Evolutionary conservation across 2,329 filamentous ascomycete species (phyloP).

Genomic region (Ophiosphaerella narmari): DNA sequence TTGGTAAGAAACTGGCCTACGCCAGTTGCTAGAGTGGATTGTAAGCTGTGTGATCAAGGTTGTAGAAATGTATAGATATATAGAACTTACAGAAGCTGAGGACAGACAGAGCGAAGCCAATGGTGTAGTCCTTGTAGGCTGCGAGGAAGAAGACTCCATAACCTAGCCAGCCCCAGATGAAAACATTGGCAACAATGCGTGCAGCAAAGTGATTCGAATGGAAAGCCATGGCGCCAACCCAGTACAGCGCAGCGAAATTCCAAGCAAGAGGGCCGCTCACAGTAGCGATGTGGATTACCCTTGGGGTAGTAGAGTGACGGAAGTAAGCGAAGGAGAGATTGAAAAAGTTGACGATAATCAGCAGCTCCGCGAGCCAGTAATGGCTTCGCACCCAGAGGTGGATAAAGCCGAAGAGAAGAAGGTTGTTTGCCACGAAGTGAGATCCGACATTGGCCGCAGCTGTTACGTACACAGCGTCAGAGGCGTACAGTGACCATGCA

Average conservation of each 20-base stretch:
- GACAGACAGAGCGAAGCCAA: constrained; percentile 78
- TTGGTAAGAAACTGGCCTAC: constrained; percentile 76
- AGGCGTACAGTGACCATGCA: constrained; percentile 74
- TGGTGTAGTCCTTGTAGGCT: constrained; percentile 73
- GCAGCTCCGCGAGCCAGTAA: constrained; percentile 76
- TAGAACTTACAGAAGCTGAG: constrained; percentile 66
- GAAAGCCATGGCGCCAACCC: constrained; percentile 83
- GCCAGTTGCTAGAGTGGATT: constrained; percentile 61
- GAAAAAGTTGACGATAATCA: constrained; percentile 79
- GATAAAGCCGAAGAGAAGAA: constrained; percentile 80
- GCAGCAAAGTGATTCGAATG: constrained; percentile 68
- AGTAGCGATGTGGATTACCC: constrained; percentile 75
- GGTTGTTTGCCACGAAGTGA: constrained; percentile 85
- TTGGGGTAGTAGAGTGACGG: constrained; percentile 72
- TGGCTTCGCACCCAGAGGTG: constrained; percentile 79
- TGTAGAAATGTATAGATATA: neutral
- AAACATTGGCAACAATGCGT: constrained; percentile 83
- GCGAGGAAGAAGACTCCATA: constrained; percentile 79
- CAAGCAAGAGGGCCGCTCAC: constrained; percentile 81
- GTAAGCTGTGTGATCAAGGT: constrained; percentile 2
- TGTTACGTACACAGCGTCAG: constrained; percentile 64
- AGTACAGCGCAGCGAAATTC: constrained; percentile 86
- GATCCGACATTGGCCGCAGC: constrained; percentile 76
- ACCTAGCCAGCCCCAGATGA: constrained; percentile 81
- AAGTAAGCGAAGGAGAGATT: constrained; percentile 82